phyloP scores from a whole-genome alignment of 2,329 filamentous ascomycete genomes.

The Trichoderma hamatum region DNA sequence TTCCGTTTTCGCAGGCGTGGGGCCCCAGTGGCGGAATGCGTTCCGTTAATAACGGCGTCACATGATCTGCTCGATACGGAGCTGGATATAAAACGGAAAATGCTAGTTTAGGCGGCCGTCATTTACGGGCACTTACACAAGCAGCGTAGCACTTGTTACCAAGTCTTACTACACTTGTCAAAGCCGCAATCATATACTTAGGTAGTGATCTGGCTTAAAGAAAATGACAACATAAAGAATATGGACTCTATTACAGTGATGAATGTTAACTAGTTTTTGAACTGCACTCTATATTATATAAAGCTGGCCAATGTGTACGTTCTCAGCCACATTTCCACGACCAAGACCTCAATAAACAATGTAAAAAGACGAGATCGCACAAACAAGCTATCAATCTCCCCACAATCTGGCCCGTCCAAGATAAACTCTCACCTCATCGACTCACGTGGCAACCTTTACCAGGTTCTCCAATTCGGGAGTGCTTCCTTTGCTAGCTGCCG shows the following conservation, averaged over 20 bases:
- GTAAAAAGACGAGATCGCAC: background rate
- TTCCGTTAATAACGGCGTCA: conserved; percentile 19
- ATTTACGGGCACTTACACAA: background rate
- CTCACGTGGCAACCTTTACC: background rate
- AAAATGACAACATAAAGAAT: background rate
- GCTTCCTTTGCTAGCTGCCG: background rate
- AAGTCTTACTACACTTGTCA: background rate
- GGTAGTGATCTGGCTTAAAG: background rate
- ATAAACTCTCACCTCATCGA: background rate
- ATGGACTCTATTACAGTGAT: background rate
- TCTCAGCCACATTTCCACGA: background rate
- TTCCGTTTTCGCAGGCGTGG: conserved; percentile 22
- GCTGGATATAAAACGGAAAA: background rate
- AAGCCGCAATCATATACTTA: too few relatives aligned
- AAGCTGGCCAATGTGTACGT: background rate
- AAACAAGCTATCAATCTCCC: background rate
- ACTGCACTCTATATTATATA: background rate
- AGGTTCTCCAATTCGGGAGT: background rate
- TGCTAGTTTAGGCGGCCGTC: background rate
- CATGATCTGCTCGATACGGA: conserved; percentile 8
- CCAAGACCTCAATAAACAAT: background rate
- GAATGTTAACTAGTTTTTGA: background rate
- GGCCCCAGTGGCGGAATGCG: conserved; percentile 4
- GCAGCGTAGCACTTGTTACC: background rate
- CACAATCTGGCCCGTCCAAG: background rate